Conservation (phyloP, 768 basidiomycete genomes). For the Termitomyces sp. region DNA sequence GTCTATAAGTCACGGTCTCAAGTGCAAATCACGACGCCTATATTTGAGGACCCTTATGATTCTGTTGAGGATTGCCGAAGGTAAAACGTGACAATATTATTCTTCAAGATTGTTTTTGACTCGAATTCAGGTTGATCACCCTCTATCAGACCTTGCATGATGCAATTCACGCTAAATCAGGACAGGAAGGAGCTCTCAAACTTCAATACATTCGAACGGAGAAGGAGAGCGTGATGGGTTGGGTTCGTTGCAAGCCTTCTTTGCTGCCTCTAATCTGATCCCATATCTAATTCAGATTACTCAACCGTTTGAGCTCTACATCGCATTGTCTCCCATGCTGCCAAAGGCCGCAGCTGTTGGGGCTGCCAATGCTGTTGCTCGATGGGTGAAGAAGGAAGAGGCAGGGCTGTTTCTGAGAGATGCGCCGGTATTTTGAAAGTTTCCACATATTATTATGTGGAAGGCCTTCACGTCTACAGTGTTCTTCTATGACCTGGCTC, state of each 20-base stretch:
- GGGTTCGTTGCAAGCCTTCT: constrained; percentile 55
- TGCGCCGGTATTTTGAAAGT: constrained; percentile 77
- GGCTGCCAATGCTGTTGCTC: constrained; percentile 84
- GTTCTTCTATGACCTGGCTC: no score
- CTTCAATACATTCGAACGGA: constrained; percentile 85
- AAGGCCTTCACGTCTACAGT: no score
- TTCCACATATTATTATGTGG: background rate
- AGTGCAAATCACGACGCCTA: constrained; percentile 86
- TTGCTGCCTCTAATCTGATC: background rate
- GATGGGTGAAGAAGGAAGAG: constrained; percentile 93
- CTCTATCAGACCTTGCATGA: constrained; percentile 89
- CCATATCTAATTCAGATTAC: constrained; percentile 69
- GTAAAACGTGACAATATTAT: constrained; percentile 27
- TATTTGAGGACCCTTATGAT: constrained; percentile 86
- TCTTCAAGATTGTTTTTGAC: background rate
- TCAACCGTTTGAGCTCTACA: constrained; percentile 89
- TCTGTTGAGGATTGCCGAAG: constrained; percentile 54
- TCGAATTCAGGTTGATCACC: constrained; percentile 60
- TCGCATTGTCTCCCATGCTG: constrained; percentile 74
- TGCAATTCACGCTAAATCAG: constrained; percentile 85
- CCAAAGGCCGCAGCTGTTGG: constrained; percentile 87
- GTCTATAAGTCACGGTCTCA: constrained; percentile 88
- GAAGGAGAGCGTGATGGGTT: constrained; percentile 88
- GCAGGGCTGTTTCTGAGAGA: constrained; percentile 75
- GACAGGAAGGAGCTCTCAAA: constrained; percentile 77